Evolutionary conservation across 495 filamentous ascomycete species (phyloP).

Genomic region (Penicillium flavigenum): DNA sequence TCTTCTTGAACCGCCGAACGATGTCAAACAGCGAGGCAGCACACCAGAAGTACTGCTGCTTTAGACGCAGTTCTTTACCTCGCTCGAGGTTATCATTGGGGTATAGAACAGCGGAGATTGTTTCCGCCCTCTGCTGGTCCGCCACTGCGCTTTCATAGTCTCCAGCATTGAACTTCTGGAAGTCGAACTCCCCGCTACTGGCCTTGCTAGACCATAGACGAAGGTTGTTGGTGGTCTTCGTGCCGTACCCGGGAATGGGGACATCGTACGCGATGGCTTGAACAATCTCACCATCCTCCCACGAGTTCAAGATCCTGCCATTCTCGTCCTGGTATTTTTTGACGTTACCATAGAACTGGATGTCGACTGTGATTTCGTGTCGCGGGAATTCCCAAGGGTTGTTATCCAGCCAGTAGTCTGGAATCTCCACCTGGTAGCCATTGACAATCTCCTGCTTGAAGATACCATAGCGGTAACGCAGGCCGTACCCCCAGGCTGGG

Average conservation of each 20-base stretch:
- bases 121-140: slow-evolving; percentile 94
- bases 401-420: slow-evolving; percentile 98
- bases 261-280: slow-evolving; percentile 94
- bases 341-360: slow-evolving; percentile 92
- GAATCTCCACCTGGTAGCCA: slow-evolving; percentile 95
- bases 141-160: slow-evolving; percentile 97
- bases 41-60: slow-evolving; percentile 99
- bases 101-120: slow-evolving; percentile 95
- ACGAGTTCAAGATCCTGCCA: slow-evolving; percentile 68
- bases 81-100: slow-evolving; percentile 96
- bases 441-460: slow-evolving; percentile 99
- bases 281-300: slow-evolving; percentile 93
- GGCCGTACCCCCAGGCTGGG: slow-evolving; percentile 94
- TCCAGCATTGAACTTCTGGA: slow-evolving; percentile 98
- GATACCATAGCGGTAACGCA: slow-evolving; percentile 95
- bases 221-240: slow-evolving; percentile 91
- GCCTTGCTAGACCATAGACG: slow-evolving; percentile 97
- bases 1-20: slow-evolving; percentile 96
- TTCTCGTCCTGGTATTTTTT: slow-evolving; percentile 68
- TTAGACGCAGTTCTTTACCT: slow-evolving; percentile 94
- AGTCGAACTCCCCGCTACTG: slow-evolving; percentile 95
- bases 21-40: slow-evolving; percentile 95
- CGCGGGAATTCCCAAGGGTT: slow-evolving; percentile 99
- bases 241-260: slow-evolving; percentile 88
- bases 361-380: slow-evolving; percentile 90